Percentiles rank a stretch among this genome's conserved stretches.
These are phyloP conservation scores for Carex littledalei DNA, from an alignment of 176 grass and related monocot genomes.

Conservation along the genomic window DNA sequence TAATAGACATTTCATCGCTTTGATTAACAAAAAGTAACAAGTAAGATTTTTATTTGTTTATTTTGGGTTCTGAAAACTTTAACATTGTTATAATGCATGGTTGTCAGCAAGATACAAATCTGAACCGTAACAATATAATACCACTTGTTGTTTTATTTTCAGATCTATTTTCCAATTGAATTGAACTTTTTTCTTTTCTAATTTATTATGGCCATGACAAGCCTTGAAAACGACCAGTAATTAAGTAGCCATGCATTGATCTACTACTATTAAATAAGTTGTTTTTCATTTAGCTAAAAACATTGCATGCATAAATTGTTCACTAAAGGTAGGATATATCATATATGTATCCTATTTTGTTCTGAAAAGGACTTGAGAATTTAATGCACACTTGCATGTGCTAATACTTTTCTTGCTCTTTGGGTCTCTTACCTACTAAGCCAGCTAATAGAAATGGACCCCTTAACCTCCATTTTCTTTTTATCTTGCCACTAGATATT, in stretches of 20 bases:
- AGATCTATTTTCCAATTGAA: background rate
- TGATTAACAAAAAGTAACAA: background rate
- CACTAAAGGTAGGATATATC: background rate
- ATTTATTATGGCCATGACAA: background rate
- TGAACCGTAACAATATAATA: background rate
- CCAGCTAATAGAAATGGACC: slow-evolving; percentile 33
- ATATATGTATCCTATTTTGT: background rate
- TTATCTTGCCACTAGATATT: background rate
- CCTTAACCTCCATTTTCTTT: slow-evolving; percentile 19
- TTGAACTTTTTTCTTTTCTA: background rate
- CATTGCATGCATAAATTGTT: background rate
- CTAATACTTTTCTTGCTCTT: background rate
- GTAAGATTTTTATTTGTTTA: background rate
- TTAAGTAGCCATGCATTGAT: background rate
- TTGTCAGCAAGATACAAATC: background rate
- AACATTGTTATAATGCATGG: background rate
- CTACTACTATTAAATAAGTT: background rate
- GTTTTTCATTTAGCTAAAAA: background rate
- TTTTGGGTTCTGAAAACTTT: background rate
- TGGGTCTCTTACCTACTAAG: slow-evolving; percentile 10
- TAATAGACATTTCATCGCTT: background rate
- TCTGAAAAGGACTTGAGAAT: slow-evolving; percentile 18
- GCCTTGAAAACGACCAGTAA: background rate
- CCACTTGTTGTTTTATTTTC: background rate
- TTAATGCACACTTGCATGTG: slow-evolving; percentile 12